Evolutionary conservation across 106 monocot genomes (phyloP).

Genomic region (Iris macrosiphon): DNA sequence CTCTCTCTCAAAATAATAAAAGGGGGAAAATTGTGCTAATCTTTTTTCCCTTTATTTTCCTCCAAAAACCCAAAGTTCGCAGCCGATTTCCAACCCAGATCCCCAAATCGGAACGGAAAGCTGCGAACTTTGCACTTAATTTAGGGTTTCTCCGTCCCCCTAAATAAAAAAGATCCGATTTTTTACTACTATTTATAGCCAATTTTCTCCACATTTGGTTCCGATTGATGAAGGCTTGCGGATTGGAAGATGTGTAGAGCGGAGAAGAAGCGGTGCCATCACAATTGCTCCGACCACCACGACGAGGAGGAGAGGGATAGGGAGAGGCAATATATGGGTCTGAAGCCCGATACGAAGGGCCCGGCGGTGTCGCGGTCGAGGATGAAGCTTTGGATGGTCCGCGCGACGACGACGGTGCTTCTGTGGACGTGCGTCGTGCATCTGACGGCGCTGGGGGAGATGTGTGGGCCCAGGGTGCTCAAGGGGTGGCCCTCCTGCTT

Average conservation of each 20-base stretch:
- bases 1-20: too few species aligned
- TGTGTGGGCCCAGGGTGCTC: constrained; percentile 56
- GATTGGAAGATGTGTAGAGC: background rate
- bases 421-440: constrained; percentile 80
- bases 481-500: constrained; percentile 75
- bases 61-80: too few species aligned
- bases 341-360: constrained; percentile 16
- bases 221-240: background rate
- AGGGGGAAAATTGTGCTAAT: background rate
- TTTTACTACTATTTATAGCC: background rate
- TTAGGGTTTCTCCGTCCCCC: background rate
- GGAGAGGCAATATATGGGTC: constrained; percentile 11
- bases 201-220: background rate
- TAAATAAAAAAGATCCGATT: background rate
- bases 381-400: constrained; percentile 61
- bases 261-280: background rate
- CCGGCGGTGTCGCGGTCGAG: constrained; percentile 31
- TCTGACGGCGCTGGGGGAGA: constrained; percentile 61
- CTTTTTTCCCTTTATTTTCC: background rate
- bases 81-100: background rate
- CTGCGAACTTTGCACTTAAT: background rate
- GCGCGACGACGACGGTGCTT: constrained; percentile 46
- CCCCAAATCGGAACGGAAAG: background rate
- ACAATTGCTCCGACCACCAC: background rate
- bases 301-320: background rate